A percentile compares a stretch with the other conserved stretches of the same genome.
Conservation (phyloP, 371 early-diverging fungal genomes). For the Syncephalastrum racemosum region DNA sequence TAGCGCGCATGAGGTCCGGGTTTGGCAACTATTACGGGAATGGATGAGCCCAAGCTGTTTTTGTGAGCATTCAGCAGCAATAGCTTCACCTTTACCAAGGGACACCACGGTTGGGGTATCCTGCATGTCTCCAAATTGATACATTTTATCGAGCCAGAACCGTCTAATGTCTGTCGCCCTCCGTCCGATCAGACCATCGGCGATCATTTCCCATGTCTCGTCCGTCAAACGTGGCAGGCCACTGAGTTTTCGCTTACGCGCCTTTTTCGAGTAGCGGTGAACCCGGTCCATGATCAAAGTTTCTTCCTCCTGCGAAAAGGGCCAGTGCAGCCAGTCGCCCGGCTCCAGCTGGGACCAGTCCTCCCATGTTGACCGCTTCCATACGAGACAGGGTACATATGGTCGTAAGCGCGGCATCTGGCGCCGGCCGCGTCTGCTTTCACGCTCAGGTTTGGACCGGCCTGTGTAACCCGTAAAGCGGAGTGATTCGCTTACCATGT, state of each 20-base stretch:
- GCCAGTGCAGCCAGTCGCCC: slow-evolving; percentile 35
- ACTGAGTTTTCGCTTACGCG: background rate
- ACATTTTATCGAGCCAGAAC: slow-evolving; percentile 19
- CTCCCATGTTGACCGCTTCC: slow-evolving; percentile 44
- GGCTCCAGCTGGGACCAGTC: slow-evolving; percentile 43
- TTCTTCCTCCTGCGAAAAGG: slow-evolving; percentile 27
- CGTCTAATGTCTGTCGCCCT: slow-evolving; percentile 27
- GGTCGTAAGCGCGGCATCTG: slow-evolving; percentile 12
- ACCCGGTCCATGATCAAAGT: background rate
- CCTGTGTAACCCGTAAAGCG: background rate
- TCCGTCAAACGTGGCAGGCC: slow-evolving; percentile 1
- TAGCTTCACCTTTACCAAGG: background rate
- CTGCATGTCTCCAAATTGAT: background rate
- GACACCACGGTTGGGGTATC: background rate
- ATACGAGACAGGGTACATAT: slow-evolving; percentile 32
- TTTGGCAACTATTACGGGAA: background rate
- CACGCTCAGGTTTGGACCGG: background rate
- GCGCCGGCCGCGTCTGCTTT: background rate
- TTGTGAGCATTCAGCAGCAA: too few species aligned
- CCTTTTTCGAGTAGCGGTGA: slow-evolving; percentile 2
- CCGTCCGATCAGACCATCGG: slow-evolving; percentile 28
- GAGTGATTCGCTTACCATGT: background rate
- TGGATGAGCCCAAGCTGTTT: too few species aligned
- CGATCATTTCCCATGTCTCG: slow-evolving; percentile 23
- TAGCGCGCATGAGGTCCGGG: background rate